A percentile compares a stretch with the other conserved stretches of the same genome.
phyloP scores from a whole-genome alignment of 352 stramenopile genomes.

The Pythium monospermum region DNA sequence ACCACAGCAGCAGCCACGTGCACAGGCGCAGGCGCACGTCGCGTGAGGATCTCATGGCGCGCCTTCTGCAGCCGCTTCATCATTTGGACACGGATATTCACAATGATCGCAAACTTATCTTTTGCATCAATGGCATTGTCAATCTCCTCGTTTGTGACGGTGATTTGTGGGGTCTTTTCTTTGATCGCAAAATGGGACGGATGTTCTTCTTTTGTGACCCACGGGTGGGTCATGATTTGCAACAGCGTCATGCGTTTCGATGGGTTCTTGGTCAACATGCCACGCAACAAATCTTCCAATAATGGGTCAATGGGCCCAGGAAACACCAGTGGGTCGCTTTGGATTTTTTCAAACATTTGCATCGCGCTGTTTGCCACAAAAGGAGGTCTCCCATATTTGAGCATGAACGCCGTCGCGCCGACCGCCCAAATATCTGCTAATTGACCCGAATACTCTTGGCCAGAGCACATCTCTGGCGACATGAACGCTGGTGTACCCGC shows the following conservation, averaged over 20 bases:
- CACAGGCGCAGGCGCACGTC: constrained; percentile 4
- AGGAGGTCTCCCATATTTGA: constrained; percentile 83
- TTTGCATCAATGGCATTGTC: constrained; percentile 51
- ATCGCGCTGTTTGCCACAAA: constrained; percentile 88
- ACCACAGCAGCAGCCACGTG: no score
- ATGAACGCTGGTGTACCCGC: constrained; percentile 91
- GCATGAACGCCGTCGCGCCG: constrained; percentile 86
- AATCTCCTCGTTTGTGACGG: constrained; percentile 74
- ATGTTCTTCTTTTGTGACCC: constrained; percentile 68
- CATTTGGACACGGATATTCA: constrained; percentile 72
- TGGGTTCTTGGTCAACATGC: constrained; percentile 66
- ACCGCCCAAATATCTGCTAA: constrained; percentile 91
- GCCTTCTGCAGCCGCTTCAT: constrained; percentile 49
- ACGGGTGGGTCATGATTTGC: constrained; percentile 72
- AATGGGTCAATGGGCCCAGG: constrained; percentile 43
- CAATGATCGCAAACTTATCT: constrained; percentile 55
- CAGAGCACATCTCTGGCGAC: constrained; percentile 89
- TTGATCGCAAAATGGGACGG: constrained; percentile 19
- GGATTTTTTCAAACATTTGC: constrained; percentile 87
- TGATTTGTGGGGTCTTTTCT: constrained; percentile 35
- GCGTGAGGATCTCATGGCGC: constrained; percentile 29
- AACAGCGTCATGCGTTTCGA: constrained; percentile 50
- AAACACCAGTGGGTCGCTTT: constrained; percentile 69
- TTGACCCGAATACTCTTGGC: constrained; percentile 77
- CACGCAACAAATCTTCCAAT: constrained; percentile 47